phyloP scores from a whole-genome alignment of 371 early-diverging fungal species.

The Syncephalastrum sp. region DNA sequence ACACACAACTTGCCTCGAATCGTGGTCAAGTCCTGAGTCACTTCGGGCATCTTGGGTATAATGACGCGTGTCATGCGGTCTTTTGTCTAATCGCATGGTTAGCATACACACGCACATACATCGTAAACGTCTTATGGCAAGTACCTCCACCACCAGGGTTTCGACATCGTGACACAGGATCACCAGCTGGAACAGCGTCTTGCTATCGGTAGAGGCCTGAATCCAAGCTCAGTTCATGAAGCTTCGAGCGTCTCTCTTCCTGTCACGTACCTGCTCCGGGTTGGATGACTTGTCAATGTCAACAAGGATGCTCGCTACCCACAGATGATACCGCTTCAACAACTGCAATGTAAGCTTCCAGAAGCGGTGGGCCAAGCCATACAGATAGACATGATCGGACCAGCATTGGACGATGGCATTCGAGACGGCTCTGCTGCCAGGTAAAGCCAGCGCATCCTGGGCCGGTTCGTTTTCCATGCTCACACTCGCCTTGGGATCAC shows the following conservation, averaged over 20 bases:
- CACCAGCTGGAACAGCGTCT: constrained; percentile 8
- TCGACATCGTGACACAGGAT: constrained; percentile 25
- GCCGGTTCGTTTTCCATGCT: constrained; percentile 1
- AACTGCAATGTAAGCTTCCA: constrained; percentile 78
- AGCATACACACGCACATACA: not conserved
- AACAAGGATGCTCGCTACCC: constrained; percentile 30
- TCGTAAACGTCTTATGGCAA: not conserved
- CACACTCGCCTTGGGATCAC: constrained; percentile 15
- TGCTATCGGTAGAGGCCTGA: too few relatives aligned
- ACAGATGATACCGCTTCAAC: constrained; percentile 46
- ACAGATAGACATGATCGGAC: constrained; percentile 66
- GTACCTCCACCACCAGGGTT: constrained; percentile 17
- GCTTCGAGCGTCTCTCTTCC: constrained; percentile 2
- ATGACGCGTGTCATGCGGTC: constrained; percentile 16
- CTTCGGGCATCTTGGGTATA: constrained; percentile 35
- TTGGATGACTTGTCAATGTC: constrained; percentile 14
- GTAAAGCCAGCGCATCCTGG: constrained; percentile 19
- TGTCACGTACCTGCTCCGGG: not conserved
- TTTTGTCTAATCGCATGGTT: constrained; percentile 8
- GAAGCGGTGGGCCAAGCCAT: constrained; percentile 61
- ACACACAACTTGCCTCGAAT: constrained; percentile 29
- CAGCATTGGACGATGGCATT: constrained; percentile 63
- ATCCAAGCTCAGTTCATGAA: too few relatives aligned
- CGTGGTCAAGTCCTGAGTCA: constrained; percentile 29
- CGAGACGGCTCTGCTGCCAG: constrained; percentile 52